phyloP scores from a whole-genome alignment of 352 stramenopile genomes.

The Globisporangium nodosum region DNA sequence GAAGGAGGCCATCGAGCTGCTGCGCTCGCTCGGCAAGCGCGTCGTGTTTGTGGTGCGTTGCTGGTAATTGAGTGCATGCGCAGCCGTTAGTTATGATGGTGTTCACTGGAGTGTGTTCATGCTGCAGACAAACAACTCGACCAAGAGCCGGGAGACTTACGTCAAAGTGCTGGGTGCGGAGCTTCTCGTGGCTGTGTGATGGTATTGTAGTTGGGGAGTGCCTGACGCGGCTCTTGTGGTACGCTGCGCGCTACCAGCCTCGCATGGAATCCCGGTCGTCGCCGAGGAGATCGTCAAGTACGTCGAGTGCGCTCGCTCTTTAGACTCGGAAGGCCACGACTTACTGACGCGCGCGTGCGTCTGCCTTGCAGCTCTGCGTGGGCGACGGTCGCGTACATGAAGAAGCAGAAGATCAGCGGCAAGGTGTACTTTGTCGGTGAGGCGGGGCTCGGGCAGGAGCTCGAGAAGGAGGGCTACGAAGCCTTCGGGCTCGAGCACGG shows the following conservation, averaged over 20 bases:
- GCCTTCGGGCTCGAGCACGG: conserved; percentile 63
- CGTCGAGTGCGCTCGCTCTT: conserved; percentile 5
- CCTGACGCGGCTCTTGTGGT: neutral
- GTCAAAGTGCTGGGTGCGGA: conserved; percentile 77
- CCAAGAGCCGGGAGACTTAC: conserved; percentile 73
- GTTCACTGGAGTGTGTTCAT: neutral
- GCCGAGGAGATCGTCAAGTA: conserved; percentile 81
- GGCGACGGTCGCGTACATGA: conserved; percentile 79
- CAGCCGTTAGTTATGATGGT: too few species aligned
- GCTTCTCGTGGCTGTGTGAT: neutral
- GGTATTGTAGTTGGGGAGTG: neutral
- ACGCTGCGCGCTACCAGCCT: conserved; percentile 28
- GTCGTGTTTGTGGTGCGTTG: conserved; percentile 74
- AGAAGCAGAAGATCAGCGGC: conserved; percentile 61
- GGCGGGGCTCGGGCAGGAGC: conserved; percentile 54
- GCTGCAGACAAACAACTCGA: conserved; percentile 80
- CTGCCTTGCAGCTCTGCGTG: conserved; percentile 54
- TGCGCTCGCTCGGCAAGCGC: conserved; percentile 73
- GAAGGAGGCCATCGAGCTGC: conserved; percentile 52
- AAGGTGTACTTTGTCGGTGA: conserved; percentile 88
- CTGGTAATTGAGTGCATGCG: neutral
- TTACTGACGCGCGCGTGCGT: neutral
- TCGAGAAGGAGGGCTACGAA: conserved; percentile 60
- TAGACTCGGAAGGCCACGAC: too few species aligned
- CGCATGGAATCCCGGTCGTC: conserved; percentile 57